Base-by-base conservation (phyloP, 306 rosid genomes). In the Potentilla sterilis region DNA sequence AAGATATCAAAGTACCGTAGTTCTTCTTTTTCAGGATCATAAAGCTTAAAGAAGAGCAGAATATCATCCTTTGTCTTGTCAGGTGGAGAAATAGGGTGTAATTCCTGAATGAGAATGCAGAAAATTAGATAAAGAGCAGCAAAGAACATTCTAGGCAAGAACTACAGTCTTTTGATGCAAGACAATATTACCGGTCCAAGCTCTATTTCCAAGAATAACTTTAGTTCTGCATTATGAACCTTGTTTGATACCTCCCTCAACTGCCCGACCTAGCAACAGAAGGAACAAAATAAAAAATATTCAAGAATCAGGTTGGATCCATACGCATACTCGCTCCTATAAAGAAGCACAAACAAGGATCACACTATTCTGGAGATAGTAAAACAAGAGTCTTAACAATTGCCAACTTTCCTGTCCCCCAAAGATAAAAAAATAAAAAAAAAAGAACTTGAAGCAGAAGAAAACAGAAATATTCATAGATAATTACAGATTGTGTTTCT, bases 11-110 rank as follows among this genome's bases (percentile, higher is more conserved):
- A 81, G 59, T 89, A 92, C 97, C 97, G 86, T 72, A 92, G 86
- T 81, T 86, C 93, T 84, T 86, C 91, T 80, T 92, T 92, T 61
- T 88, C 96, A 75, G 93, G 91, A 79, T 92, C 96, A 70, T 92
- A 92, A 71, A 92, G 85, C 87, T 92, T 92, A 87, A 92, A 92
- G 85, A 92, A 92, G 59, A 92, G 92, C 21, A 92, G 86, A 70
- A 89, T 92, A 75, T 92, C 97, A 74, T 89, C 96, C 83, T 86
- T 86, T 37, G 96, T 89, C 88, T 86, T 89, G 46, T 83, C 91
- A 73, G 90, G 91, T 22, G 93, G 93, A 81, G 90, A 81, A 72
- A 92, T 76, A 78, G 89, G 89, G 47, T 59, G 82, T 61, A 75
- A 75, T 76, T 92, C 90, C 97, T 92, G 81, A 76, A 83, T 41